Evolutionary conservation across 805 yeast genomes (phyloP).

Genomic region (Priceomyces fermenticarens): DNA sequence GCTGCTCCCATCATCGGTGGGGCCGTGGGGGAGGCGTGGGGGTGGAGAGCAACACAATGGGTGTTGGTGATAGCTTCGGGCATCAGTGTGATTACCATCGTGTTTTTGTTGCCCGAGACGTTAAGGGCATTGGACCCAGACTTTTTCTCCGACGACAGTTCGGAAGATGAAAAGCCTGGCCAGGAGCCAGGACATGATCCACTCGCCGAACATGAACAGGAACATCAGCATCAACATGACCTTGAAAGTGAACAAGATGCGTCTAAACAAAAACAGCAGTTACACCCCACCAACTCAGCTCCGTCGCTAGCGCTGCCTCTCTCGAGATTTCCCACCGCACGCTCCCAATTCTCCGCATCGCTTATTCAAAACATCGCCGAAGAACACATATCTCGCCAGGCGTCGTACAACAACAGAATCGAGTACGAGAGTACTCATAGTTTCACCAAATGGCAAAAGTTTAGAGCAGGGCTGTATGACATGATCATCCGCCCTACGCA

Average conservation of each 20-base stretch:
- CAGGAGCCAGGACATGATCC: too few species aligned
- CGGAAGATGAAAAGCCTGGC: slow-evolving; percentile 25
- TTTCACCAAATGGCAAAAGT: slow-evolving; percentile 13
- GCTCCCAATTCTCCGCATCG: slow-evolving; percentile 27
- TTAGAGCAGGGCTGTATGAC: slow-evolving; percentile 38
- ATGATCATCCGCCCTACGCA: slow-evolving; percentile 58
- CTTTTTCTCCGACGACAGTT: slow-evolving; percentile 20
- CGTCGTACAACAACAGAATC: slow-evolving; percentile 2
- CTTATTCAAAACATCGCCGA: slow-evolving; percentile 20
- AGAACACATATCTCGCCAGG: slow-evolving; percentile 15
- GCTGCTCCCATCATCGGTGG: slow-evolving; percentile 80
- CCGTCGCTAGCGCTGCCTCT: too few species aligned
- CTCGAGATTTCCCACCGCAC: slow-evolving; percentile 33
- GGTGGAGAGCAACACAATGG: slow-evolving; percentile 92
- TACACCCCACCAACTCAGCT: too few species aligned
- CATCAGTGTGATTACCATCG: slow-evolving; percentile 43
- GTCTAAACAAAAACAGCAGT: too few species aligned
- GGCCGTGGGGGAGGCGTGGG: slow-evolving; percentile 64
- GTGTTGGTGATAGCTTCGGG: slow-evolving; percentile 69
- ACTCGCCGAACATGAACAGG: too few species aligned
- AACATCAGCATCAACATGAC: slow-evolving; percentile 1
- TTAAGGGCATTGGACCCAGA: slow-evolving; percentile 56
- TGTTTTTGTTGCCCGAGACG: slow-evolving; percentile 76
- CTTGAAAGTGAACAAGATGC: slow-evolving; percentile 7
- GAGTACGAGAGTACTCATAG: slow-evolving; percentile 9